Conservation (phyloP, 768 basidiomycete genomes). For the Megacollybia marginata region DNA sequence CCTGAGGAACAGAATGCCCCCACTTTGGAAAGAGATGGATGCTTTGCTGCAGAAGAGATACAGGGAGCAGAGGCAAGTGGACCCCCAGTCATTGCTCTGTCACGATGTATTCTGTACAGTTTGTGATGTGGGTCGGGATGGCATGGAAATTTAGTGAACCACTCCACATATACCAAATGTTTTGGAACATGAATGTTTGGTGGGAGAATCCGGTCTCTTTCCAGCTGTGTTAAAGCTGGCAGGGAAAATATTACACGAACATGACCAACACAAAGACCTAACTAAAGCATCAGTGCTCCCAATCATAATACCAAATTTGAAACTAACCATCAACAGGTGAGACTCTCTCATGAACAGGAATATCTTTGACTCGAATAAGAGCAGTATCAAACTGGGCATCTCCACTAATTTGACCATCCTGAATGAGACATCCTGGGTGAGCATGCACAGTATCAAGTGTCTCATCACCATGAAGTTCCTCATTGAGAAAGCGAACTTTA, state of each 20-base stretch:
- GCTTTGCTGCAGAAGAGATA: slow-evolving; percentile 5
- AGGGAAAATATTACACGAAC: slow-evolving; percentile 17
- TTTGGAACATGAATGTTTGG: neutral
- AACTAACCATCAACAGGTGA: neutral
- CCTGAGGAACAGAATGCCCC: slow-evolving; percentile 6
- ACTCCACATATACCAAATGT: neutral
- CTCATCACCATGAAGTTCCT: slow-evolving; percentile 1
- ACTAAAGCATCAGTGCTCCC: neutral
- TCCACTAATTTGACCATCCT: slow-evolving; percentile 5
- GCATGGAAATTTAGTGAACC: neutral
- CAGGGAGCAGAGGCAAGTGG: neutral
- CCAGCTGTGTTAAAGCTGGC: neutral
- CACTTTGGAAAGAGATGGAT: slow-evolving; percentile 15
- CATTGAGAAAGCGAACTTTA: neutral
- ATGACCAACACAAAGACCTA: slow-evolving; percentile 18
- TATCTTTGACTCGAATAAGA: slow-evolving; percentile 11
- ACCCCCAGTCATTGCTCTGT: neutral
- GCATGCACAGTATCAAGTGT: slow-evolving; percentile 23
- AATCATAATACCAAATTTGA: neutral
- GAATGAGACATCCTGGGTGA: slow-evolving; percentile 8
- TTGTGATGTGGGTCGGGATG: neutral
- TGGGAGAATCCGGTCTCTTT: neutral
- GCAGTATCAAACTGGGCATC: slow-evolving; percentile 28
- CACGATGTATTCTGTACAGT: neutral
- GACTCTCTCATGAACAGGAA: neutral